phyloP scores from a whole-genome alignment of 2,329 filamentous ascomycete species.

The Colletotrichum limetticola region DNA sequence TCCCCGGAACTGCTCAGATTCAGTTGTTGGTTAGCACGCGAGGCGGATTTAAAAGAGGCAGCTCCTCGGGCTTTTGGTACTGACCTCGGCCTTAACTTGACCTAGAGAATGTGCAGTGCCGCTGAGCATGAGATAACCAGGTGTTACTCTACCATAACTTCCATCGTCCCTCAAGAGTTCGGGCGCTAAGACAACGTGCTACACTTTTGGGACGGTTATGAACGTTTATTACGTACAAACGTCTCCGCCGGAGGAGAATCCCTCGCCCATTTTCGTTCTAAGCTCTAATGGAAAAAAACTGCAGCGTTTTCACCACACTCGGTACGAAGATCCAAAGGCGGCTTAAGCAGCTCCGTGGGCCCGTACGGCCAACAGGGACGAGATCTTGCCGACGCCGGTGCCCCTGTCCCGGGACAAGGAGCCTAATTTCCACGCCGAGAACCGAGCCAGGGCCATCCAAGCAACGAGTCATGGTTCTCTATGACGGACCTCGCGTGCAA shows the following conservation, averaged over 20 bases:
- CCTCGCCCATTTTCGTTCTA: not conserved
- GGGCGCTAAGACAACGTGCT: not conserved
- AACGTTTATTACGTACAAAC: conserved; percentile 14
- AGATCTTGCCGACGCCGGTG: not conserved
- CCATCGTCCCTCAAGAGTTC: not conserved
- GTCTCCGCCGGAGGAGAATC: not conserved
- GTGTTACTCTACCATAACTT: not conserved
- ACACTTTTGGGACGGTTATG: not conserved
- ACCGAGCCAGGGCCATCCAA: not conserved
- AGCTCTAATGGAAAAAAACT: not conserved
- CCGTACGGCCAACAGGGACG: not conserved
- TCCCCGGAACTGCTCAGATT: not conserved
- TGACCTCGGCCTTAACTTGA: not conserved
- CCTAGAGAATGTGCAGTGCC: not conserved
- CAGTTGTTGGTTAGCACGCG: not conserved
- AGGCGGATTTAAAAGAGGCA: not conserved
- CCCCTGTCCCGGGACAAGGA: not conserved
- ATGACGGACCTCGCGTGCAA: not conserved
- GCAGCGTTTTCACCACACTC: too few relatives aligned
- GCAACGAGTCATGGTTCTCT: conserved; percentile 10
- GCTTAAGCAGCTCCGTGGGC: not conserved
- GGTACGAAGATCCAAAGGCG: not conserved
- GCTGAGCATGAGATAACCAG: not conserved
- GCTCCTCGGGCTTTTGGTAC: not conserved
- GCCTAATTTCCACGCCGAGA: not conserved